These are phyloP conservation scores for Carnegiea gigantea DNA, from an alignment of 179 eudicot species.

Conservation along the genomic window DNA sequence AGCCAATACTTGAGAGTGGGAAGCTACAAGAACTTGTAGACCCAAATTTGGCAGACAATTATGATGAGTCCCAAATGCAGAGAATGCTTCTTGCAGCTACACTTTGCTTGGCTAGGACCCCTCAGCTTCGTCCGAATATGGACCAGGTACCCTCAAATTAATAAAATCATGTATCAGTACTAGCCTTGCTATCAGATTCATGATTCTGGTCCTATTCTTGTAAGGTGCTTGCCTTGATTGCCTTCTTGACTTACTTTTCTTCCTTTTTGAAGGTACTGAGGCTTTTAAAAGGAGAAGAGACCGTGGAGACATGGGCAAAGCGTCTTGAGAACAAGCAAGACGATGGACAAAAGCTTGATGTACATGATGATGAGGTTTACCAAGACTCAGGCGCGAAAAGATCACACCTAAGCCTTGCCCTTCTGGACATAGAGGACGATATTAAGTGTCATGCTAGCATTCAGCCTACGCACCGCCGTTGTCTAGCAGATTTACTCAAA, in stretches of 20 bases:
- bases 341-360: conserved; percentile 37
- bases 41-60: conserved; percentile 43
- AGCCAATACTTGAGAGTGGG: conserved; percentile 54
- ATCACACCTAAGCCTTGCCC: conserved; percentile 65
- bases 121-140: conserved; percentile 86
- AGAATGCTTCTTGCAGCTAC: conserved; percentile 79
- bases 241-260: neutral
- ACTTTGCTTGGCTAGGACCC: conserved; percentile 74
- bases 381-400: conserved; percentile 51
- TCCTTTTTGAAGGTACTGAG: conserved; percentile 43
- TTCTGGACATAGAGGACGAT: conserved; percentile 61
- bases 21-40: conserved; percentile 62
- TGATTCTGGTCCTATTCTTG: neutral
- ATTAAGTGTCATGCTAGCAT: conserved; percentile 51
- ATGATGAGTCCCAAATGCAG: conserved; percentile 56
- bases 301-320: conserved; percentile 34
- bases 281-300: conserved; percentile 60
- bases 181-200: neutral
- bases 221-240: neutral
- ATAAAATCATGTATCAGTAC: neutral
- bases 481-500: conserved; percentile 57
- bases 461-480: conserved; percentile 46
- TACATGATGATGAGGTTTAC: conserved; percentile 70
- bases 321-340: conserved; percentile 21
- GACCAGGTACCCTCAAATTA: conserved; percentile 54